Conservation (phyloP, 2,329 filamentous ascomycete genomes). For the Aspergillus terreus region DNA sequence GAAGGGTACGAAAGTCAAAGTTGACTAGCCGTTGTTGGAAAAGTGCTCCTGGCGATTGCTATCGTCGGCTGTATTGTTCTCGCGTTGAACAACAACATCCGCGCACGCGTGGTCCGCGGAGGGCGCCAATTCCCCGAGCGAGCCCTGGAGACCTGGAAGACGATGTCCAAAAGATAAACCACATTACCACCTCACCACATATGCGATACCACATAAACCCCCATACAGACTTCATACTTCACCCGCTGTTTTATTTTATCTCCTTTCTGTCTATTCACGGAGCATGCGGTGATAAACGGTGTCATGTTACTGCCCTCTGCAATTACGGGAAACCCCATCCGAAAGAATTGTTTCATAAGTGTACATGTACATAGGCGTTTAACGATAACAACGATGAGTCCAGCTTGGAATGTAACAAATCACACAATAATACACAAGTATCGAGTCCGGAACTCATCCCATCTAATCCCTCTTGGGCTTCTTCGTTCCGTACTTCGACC, state of each 20-base stretch:
- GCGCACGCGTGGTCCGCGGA: slow-evolving; percentile 5
- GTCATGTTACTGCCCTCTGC: neutral
- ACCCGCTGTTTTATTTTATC: neutral
- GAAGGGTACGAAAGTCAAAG: slow-evolving; percentile 75
- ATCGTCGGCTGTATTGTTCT: slow-evolving; percentile 9
- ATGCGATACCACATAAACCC: neutral
- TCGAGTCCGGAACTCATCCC: neutral
- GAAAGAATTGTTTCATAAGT: slow-evolving; percentile 9
- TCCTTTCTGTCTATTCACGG: neutral
- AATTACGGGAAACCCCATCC: neutral
- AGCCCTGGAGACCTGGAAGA: slow-evolving; percentile 6
- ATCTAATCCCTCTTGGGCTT: slow-evolving; percentile 80
- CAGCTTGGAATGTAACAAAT: neutral
- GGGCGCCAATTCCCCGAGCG: slow-evolving; percentile 6
- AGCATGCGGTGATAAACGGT: neutral
- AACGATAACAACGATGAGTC: slow-evolving; percentile 9
- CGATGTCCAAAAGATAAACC: slow-evolving; percentile 2
- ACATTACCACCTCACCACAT: neutral
- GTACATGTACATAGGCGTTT: slow-evolving; percentile 14
- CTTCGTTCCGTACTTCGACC: slow-evolving; percentile 98
- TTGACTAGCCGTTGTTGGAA: slow-evolving; percentile 30
- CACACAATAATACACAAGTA: neutral
- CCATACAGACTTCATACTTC: neutral
- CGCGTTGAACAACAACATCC: slow-evolving; percentile 8
- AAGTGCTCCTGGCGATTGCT: slow-evolving; percentile 12